A percentile compares a stretch with the other conserved stretches of the same genome.
Evolutionary conservation across 148 eudicot species (phyloP).

Genomic region (Camellia sinensis): DNA sequence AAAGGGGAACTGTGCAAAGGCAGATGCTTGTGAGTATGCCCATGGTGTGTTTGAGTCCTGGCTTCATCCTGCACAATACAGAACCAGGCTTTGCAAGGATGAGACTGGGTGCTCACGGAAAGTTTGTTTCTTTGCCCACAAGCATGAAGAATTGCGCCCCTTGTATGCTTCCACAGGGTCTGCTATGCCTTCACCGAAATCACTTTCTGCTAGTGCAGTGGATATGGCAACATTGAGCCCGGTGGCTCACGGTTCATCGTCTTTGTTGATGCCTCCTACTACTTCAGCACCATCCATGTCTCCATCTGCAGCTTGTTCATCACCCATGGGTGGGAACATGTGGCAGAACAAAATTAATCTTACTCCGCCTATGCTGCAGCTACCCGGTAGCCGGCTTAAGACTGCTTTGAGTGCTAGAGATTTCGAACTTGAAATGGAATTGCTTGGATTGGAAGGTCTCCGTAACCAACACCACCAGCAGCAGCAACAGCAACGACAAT

Average conservation of each 20-base stretch:
- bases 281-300: conserved; percentile 71
- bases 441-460: conserved; percentile 45
- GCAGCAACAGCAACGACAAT: conserved; percentile 49
- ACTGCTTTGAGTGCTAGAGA: conserved; percentile 74
- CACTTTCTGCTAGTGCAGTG: conserved; percentile 22
- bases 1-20: conserved; percentile 69
- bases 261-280: conserved; percentile 31
- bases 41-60: conserved; percentile 96
- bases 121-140: conserved; percentile 95
- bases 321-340: conserved; percentile 56
- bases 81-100: conserved; percentile 85
- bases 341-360: conserved; percentile 60
- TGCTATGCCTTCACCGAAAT: conserved; percentile 69
- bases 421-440: conserved; percentile 57
- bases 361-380: conserved; percentile 61
- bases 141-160: conserved; percentile 75
- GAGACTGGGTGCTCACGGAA: conserved; percentile 74
- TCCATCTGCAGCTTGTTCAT: conserved; percentile 50
- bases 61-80: conserved; percentile 95
- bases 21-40: conserved; percentile 82
- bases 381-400: conserved; percentile 80
- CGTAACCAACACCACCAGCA: conserved; percentile 44
- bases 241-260: conserved; percentile 15
- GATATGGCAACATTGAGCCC: conserved; percentile 26
- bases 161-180: conserved; percentile 89